Evolutionary conservation across 495 filamentous ascomycete genomes (phyloP).

Genomic region (Tuber indicum): DNA sequence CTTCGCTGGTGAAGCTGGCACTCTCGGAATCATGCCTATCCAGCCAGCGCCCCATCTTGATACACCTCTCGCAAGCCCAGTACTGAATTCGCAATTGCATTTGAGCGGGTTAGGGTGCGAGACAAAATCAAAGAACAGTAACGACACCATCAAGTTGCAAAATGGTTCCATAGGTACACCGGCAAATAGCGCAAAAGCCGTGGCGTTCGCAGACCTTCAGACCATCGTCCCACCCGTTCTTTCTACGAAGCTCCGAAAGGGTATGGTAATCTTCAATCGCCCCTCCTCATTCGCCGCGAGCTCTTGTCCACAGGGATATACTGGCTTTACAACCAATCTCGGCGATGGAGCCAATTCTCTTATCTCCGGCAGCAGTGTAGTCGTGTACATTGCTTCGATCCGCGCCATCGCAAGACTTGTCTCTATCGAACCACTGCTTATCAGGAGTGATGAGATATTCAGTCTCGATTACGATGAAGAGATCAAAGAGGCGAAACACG

Average conservation of each 20-base stretch:
- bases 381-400: conserved; percentile 81
- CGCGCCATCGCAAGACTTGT: conserved; percentile 67
- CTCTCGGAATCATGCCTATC: conserved; percentile 66
- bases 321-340: conserved; percentile 51
- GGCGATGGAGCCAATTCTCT: conserved; percentile 44
- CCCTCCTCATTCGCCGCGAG: conserved; percentile 1
- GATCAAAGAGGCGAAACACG: conserved; percentile 46
- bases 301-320: conserved; percentile 44
- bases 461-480: conserved; percentile 54
- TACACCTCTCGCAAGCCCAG: not conserved
- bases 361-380: conserved; percentile 54
- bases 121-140: conserved; percentile 18
- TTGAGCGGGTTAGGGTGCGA: conserved; percentile 29
- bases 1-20: conserved; percentile 77
- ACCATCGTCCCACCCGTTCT: conserved; percentile 37
- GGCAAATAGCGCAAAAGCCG: conserved; percentile 25
- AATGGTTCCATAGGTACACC: conserved; percentile 5
- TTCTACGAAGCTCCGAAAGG: conserved; percentile 61
- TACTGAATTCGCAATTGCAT: conserved; percentile 13
- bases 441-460: conserved; percentile 58
- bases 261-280: conserved; percentile 56
- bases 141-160: not conserved
- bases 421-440: conserved; percentile 32
- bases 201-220: conserved; percentile 41
- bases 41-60: conserved; percentile 1